Evolutionary conservation across 306 rosid species (phyloP), one percentile per base, ranked within the genome.

Genomic region (Medicago truncatula): DNA sequence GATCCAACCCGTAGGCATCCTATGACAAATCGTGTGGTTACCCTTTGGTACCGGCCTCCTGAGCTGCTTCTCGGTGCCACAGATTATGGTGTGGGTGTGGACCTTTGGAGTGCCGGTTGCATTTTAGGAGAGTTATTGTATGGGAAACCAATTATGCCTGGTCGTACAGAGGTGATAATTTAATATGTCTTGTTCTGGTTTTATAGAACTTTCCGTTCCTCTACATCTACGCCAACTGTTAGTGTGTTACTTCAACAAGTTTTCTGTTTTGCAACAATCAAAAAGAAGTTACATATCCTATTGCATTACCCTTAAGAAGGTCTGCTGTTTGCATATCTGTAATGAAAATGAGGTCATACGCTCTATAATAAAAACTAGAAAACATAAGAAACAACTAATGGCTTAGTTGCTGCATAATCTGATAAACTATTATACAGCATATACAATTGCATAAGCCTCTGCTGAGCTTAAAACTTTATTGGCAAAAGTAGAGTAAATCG

Each of bases 31-130:
- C 96, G 98, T 41, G 98, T 94, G 31, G 97, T 94, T 61, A 91
- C 97, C 67, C 89, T 94, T 67, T 91, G 98, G 98, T 93, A 93
- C 75, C 91, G 98, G 64, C 96, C 98, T 52, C 98, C 92, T 4
- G 98, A 93, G 81, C 90, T 93, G 84, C 96, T 93, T 81, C 97
- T 93, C 20, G 98, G 97, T 76, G 94, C 96, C 59, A 94, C 94
- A 58, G 93, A 94, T 31, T 94, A 94, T 81, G 93, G 90, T 70
- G 92, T 86, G 25, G 90, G 92, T 36, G 81, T 93, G 49, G 98
- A 93, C 84, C 88, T 93, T 34, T 93, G 98, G 98, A 93, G 98
- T 82, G 96, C 96, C 62, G 98, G 98, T 75, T 93, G 98, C 90
- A 93, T 93, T 84, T 84, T 93, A 65, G 98, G 97, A 13, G 98